A percentile compares a stretch with the other conserved stretches of the same genome.
phyloP scores from a whole-genome alignment of 192 early-diverging fungal species.

The Backusella liffmaniae region DNA sequence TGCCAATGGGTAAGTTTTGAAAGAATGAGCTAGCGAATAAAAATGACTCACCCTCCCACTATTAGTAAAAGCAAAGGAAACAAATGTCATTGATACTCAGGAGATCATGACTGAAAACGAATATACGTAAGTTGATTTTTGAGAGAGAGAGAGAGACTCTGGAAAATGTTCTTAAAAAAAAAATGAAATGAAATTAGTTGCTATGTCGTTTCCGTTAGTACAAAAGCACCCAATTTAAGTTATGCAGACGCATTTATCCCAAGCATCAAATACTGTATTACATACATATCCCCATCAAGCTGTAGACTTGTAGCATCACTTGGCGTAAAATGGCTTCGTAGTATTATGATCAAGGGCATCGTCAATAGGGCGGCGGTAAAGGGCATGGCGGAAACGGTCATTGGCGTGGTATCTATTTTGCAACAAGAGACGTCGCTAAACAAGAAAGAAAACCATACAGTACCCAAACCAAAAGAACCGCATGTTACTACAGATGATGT shows the following conservation, averaged over 20 bases:
- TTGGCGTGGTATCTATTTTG: slow-evolving; percentile 45
- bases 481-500: not conserved
- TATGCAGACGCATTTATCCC: slow-evolving; percentile 72
- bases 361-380: slow-evolving; percentile 57
- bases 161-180: not conserved
- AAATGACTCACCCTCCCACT: not conserved
- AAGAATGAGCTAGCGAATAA: not conserved
- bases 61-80: slow-evolving; percentile 69
- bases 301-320: slow-evolving; percentile 55
- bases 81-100: slow-evolving; percentile 58
- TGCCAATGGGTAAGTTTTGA: slow-evolving; percentile 58
- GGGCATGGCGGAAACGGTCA: slow-evolving; percentile 54
- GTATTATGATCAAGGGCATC: slow-evolving; percentile 67
- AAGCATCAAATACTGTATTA: slow-evolving; percentile 65
- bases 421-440: slow-evolving; percentile 37
- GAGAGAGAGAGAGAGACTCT: not conserved
- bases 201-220: slow-evolving; percentile 45
- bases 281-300: slow-evolving; percentile 45
- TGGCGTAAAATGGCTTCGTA: slow-evolving; percentile 69
- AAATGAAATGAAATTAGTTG: slow-evolving; percentile 19
- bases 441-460: not conserved
- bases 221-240: slow-evolving; percentile 57
- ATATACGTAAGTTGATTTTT: slow-evolving; percentile 47
- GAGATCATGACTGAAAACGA: slow-evolving; percentile 55
- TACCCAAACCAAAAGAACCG: slow-evolving; percentile 5